Evolutionary conservation across 169 alveolate species (phyloP).

Genomic region (Cryptosporidium xiaoi): DNA sequence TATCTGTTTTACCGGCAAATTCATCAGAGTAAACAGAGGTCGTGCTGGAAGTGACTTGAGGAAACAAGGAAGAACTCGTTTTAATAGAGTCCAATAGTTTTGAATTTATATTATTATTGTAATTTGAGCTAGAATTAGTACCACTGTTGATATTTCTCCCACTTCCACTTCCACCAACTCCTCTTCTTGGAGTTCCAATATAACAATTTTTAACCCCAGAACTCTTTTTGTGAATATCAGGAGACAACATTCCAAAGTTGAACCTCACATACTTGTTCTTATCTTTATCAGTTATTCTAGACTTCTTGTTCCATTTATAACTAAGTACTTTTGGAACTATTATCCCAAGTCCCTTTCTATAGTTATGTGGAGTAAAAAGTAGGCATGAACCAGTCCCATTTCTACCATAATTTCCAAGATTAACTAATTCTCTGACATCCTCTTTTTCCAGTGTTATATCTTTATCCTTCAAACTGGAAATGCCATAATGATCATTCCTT

Average conservation of each 20-base stretch:
- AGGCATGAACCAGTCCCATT: not conserved
- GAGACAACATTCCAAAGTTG: slow-evolving; percentile 20
- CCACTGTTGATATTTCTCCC: not conserved
- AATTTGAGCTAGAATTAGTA: too few species aligned
- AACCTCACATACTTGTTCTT: slow-evolving; percentile 39
- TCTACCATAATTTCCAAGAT: not conserved
- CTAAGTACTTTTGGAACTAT: slow-evolving; percentile 30
- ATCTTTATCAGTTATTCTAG: slow-evolving; percentile 4
- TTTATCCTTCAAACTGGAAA: too few species aligned
- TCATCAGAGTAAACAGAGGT: too few species aligned
- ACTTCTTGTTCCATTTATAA: not conserved
- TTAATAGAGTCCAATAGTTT: too few species aligned
- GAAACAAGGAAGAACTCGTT: too few species aligned
- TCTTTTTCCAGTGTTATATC: too few species aligned
- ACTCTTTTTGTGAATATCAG: slow-evolving; percentile 5
- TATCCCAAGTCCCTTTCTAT: slow-evolving; percentile 57
- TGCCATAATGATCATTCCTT: too few species aligned
- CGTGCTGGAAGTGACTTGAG: too few species aligned
- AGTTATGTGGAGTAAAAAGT: slow-evolving; percentile 49
- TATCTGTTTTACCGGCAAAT: too few species aligned
- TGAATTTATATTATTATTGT: too few species aligned
- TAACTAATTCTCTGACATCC: too few species aligned
- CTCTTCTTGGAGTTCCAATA: not conserved
- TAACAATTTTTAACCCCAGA: too few species aligned
- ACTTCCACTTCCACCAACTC: not conserved